Conservation (phyloP, 2,329 filamentous ascomycete genomes). For the Salinomyces thailandicus region DNA sequence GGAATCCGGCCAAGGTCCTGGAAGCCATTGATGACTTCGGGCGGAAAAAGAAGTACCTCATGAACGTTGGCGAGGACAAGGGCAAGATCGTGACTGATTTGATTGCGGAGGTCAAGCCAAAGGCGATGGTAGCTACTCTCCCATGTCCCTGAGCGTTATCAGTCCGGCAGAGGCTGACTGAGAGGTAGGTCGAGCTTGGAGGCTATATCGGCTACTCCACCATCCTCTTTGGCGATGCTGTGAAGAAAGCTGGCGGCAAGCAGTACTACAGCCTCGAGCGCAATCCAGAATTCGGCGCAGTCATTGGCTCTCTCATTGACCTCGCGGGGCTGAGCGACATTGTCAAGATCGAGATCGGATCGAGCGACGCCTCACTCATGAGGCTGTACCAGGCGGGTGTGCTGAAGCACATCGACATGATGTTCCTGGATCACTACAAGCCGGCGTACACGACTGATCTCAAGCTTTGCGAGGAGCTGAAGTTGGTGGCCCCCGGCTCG, state of each 20-base stretch:
- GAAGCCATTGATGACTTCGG: slow-evolving; percentile 61
- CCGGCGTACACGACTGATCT: slow-evolving; percentile 63
- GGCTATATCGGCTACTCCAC: slow-evolving; percentile 76
- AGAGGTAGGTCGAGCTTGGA: slow-evolving; percentile 56
- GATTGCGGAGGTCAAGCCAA: slow-evolving; percentile 56
- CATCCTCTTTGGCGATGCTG: slow-evolving; percentile 60
- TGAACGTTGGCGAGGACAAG: slow-evolving; percentile 71
- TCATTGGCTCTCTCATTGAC: slow-evolving; percentile 58
- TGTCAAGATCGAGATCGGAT: slow-evolving; percentile 60
- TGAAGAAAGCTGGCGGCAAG: slow-evolving; percentile 52
- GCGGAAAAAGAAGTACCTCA: slow-evolving; percentile 57
- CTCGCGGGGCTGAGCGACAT: slow-evolving; percentile 62
- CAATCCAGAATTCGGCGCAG: slow-evolving; percentile 62
- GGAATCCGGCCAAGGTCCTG: slow-evolving; percentile 54
- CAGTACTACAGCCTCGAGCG: slow-evolving; percentile 62
- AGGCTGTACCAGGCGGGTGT: slow-evolving; percentile 45
- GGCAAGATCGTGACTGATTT: slow-evolving; percentile 59
- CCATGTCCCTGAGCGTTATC: background rate
- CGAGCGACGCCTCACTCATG: slow-evolving; percentile 55
- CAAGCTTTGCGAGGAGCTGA: slow-evolving; percentile 64
- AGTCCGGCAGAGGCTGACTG: slow-evolving; percentile 13
- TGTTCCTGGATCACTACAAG: slow-evolving; percentile 77
- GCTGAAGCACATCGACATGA: slow-evolving; percentile 53
- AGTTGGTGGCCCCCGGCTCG: slow-evolving; percentile 51
- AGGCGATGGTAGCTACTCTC: slow-evolving; percentile 45